Percentiles rank a stretch among this genome's conserved stretches.
Conservation (phyloP, 768 basidiomycete genomes). For the Leccinum subtestaceum region DNA sequence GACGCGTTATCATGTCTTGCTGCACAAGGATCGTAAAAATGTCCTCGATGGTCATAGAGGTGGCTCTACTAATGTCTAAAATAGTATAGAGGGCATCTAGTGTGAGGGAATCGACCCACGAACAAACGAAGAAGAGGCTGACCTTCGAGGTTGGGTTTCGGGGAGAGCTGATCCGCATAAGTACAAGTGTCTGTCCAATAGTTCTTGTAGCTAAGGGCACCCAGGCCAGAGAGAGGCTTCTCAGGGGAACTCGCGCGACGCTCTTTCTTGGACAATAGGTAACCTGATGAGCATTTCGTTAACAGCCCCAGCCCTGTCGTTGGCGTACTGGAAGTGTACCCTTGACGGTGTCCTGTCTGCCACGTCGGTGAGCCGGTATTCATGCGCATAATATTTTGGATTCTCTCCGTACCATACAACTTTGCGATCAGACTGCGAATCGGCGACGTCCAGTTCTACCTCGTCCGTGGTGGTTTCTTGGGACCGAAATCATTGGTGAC, state of each 20-base stretch:
- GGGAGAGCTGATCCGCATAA: slow-evolving; percentile 69
- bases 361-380: too few species aligned
- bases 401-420: too few species aligned
- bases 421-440: too few species aligned
- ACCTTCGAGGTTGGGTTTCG: slow-evolving; percentile 74
- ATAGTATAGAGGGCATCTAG: slow-evolving; percentile 20
- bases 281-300: slow-evolving; percentile 56
- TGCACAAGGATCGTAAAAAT: slow-evolving; percentile 70
- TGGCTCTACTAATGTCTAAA: slow-evolving; percentile 78
- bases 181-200: slow-evolving; percentile 80
- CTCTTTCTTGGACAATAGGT: slow-evolving; percentile 94
- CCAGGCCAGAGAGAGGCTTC: slow-evolving; percentile 90
- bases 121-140: slow-evolving; percentile 21
- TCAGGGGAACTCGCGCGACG: slow-evolving; percentile 88
- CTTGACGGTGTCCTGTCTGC: too few species aligned
- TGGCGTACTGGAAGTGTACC: slow-evolving; percentile 75
- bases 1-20: slow-evolving; percentile 68
- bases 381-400: too few species aligned
- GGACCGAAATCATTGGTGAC: too few species aligned
- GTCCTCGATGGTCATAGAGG: slow-evolving; percentile 91
- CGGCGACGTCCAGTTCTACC: too few species aligned
- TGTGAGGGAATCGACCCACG: slow-evolving; percentile 14
- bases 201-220: slow-evolving; percentile 89
- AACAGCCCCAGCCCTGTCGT: slow-evolving; percentile 73
- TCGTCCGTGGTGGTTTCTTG: too few species aligned